These are phyloP conservation scores for Fragosphaeria purpurea DNA, from an alignment of 2,329 filamentous ascomycete species.

Conservation along the genomic window DNA sequence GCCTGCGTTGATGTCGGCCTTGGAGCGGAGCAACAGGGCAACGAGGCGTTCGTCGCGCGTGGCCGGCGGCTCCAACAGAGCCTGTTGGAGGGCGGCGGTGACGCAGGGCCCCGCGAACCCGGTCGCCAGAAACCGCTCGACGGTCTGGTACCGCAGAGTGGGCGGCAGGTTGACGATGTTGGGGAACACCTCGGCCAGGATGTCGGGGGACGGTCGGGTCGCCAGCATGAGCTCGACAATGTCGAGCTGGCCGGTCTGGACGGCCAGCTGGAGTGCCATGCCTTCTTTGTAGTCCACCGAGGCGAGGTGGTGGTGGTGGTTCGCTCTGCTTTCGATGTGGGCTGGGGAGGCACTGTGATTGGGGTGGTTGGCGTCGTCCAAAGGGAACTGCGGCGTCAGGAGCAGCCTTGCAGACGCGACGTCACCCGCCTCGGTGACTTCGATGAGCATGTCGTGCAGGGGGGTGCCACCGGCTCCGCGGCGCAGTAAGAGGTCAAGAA, in stretches of 20 bases:
- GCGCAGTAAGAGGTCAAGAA: slow-evolving; percentile 37
- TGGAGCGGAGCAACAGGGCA: slow-evolving; percentile 38
- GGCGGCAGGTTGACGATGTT: slow-evolving; percentile 32
- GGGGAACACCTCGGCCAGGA: slow-evolving; percentile 39
- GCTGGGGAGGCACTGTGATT: neutral
- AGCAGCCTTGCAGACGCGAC: slow-evolving; percentile 37
- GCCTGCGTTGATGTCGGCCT: slow-evolving; percentile 45
- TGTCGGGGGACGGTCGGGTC: slow-evolving; percentile 36
- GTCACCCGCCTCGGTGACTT: slow-evolving; percentile 39
- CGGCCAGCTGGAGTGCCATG: slow-evolving; percentile 38
- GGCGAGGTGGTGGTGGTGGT: slow-evolving; percentile 34
- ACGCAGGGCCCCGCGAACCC: slow-evolving; percentile 37
- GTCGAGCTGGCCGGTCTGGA: slow-evolving; percentile 32
- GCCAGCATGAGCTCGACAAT: slow-evolving; percentile 38
- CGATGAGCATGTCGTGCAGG: slow-evolving; percentile 40
- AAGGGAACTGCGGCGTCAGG: slow-evolving; percentile 36
- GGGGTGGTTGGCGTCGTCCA: neutral
- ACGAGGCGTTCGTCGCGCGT: slow-evolving; percentile 42
- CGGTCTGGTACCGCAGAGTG: slow-evolving; percentile 36
- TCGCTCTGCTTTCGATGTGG: too few species aligned
- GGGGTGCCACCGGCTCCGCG: slow-evolving; percentile 39
- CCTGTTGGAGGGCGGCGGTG: slow-evolving; percentile 40
- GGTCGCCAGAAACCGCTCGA: slow-evolving; percentile 38
- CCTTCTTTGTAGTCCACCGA: slow-evolving; percentile 43
- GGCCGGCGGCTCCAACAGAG: slow-evolving; percentile 37